phyloP scores from a whole-genome alignment of 1,284 basidiomycete genomes.

The Puccinia horiana region DNA sequence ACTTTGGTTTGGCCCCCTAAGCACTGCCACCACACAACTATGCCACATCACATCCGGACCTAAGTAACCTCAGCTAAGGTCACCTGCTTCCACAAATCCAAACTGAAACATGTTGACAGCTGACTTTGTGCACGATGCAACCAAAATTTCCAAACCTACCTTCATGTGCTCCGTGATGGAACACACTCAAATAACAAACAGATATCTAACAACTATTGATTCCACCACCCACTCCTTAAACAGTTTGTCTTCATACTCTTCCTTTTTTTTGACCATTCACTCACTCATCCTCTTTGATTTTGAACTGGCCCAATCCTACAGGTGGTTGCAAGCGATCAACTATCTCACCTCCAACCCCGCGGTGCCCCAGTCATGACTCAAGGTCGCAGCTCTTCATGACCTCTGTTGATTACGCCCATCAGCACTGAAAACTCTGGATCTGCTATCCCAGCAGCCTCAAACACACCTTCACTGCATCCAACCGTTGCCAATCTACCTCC shows the following conservation, averaged over 20 bases:
- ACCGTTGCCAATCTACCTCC: conserved; percentile 31
- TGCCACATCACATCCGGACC: no score
- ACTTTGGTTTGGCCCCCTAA: no score
- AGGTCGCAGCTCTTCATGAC: conserved; percentile 38
- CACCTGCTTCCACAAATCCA: no score
- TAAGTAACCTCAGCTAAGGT: no score
- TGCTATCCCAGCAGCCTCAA: neutral
- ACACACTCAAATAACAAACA: conserved; percentile 24
- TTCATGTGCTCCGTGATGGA: conserved; percentile 18
- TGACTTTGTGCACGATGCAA: no score
- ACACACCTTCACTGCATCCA: neutral
- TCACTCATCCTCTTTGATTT: neutral
- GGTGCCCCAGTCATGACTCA: conserved; percentile 41
- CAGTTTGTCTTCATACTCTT: conserved; percentile 69
- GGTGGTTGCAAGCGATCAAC: conserved; percentile 94
- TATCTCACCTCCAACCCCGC: conserved; percentile 92
- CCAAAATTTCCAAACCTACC: conserved; percentile 45
- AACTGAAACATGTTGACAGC: no score
- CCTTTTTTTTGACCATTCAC: neutral
- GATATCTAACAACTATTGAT: neutral
- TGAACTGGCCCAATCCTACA: conserved; percentile 55
- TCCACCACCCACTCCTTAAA: conserved; percentile 66
- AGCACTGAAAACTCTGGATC: neutral
- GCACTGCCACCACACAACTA: no score
- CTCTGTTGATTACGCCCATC: conserved; percentile 20